A percentile compares a stretch with the other conserved stretches of the same genome.
These are phyloP conservation scores for Cutaneotrichosporon spelunceum DNA, from an alignment of 1,284 basidiomycete genomes.

Conservation along the genomic window DNA sequence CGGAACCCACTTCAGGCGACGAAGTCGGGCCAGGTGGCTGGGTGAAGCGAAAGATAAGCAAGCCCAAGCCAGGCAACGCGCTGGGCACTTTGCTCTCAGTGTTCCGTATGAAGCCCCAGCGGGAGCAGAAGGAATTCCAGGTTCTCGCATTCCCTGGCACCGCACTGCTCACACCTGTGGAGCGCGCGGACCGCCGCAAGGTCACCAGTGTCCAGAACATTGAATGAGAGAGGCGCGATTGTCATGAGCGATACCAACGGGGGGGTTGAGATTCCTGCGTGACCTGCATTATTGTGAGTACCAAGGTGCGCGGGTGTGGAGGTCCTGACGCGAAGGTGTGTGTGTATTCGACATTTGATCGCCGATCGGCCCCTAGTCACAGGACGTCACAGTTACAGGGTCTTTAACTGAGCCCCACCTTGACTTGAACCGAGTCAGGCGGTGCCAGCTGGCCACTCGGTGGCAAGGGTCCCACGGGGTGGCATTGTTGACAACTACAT, in stretches of 20 bases:
- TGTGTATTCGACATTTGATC: neutral
- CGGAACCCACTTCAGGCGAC: constrained; percentile 34
- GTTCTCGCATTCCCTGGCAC: constrained; percentile 28
- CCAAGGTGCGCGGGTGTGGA: neutral
- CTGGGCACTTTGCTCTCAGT: constrained; percentile 49
- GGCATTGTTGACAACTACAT: no score
- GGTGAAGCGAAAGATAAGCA: constrained; percentile 40
- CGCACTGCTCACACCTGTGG: neutral
- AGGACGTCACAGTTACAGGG: no score
- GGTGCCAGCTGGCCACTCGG: neutral
- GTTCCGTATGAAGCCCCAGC: constrained; percentile 56
- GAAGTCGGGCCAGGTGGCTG: constrained; percentile 40
- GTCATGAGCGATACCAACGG: neutral
- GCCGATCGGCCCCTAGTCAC: no score
- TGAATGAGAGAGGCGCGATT: neutral
- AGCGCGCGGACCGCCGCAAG: constrained; percentile 9
- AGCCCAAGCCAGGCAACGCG: constrained; percentile 15
- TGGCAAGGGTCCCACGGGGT: neutral
- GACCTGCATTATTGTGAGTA: neutral
- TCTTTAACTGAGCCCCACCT: no score
- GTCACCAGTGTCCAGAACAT: constrained; percentile 10
- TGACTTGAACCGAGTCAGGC: no score
- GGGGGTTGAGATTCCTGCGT: neutral
- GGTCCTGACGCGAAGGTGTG: neutral
- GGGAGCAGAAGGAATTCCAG: constrained; percentile 48